Evolutionary conservation across 2,329 filamentous ascomycete species (phyloP), one percentile per base, ranked within the genome.

Genomic region (Colletotrichum somersetense): DNA sequence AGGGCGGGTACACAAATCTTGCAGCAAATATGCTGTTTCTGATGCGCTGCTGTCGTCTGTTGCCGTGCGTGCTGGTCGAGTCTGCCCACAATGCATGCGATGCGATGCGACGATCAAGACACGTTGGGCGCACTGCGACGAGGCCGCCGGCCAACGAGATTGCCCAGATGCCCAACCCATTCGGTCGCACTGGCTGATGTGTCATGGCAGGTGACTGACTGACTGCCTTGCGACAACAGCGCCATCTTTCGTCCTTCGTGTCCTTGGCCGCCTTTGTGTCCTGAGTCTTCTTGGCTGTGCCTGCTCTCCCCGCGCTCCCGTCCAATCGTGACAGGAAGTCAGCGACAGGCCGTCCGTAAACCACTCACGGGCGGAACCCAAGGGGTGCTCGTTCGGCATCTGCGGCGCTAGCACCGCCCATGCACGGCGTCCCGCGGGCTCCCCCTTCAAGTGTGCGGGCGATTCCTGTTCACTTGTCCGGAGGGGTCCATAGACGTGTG

Each of bases 1-100:
- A 73, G 56, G 53, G 71, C 71, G 67, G 71, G 67, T 73, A 67
- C 67, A 73, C 56, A 71, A 62, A 73, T 73, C 62, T 71, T 26
- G 71, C 71, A 71, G 69, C 66, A 72, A 68, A 56, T 64, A 66
- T 72, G 69, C 59, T 64, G 65, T 72, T 64, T 64, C 65, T 67
- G 66, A 72, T 72, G 59, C 69, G 69, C 66, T 64, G 53, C 44
- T 38, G 57, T 33, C 46, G 52, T 63, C 44, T 55, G 35, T 35
- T 56, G 59, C 66, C 53, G 35, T 48, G 53, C 53, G 35, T 48
- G 53, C 38, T 64, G 69, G 55, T n/a, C 59, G 38, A 57, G 52
- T 30, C 35, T 71, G 53, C 58, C 52, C 64, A 58, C 30, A 35
- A 62, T 67, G 58, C 35, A 62, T 63, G 58, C 35, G 57, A 46